Percentiles rank a stretch among this genome's conserved stretches.
These are phyloP conservation scores for Nidula microcarpa DNA, from an alignment of 768 basidiomycete genomes.

Conservation along the genomic window DNA sequence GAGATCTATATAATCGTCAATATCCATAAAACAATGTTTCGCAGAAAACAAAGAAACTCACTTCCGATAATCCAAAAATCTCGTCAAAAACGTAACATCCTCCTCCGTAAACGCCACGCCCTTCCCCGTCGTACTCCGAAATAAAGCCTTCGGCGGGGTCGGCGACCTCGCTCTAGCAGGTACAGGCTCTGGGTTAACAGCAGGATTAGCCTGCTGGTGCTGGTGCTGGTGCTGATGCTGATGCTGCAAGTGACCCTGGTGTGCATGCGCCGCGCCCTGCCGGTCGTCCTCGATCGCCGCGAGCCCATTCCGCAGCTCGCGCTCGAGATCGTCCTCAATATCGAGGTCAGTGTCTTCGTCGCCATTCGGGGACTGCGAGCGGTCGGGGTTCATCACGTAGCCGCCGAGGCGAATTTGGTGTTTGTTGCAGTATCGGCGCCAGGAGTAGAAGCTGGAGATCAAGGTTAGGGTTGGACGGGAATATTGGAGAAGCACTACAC, in stretches of 20 bases:
- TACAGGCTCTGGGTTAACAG: background rate
- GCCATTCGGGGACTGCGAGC: constrained; percentile 38
- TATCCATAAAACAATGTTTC: background rate
- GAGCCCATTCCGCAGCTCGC: background rate
- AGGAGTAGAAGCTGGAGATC: constrained; percentile 72
- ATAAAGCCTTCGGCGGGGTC: constrained; percentile 76
- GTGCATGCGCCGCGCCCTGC: background rate
- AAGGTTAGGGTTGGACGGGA: background rate
- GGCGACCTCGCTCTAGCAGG: constrained; percentile 59
- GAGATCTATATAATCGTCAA: constrained; percentile 13
- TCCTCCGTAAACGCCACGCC: constrained; percentile 87
- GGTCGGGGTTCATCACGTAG: constrained; percentile 70
- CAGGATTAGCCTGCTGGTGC: background rate
- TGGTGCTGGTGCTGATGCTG: background rate
- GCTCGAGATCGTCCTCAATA: constrained; percentile 17
- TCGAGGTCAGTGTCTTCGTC: constrained; percentile 40
- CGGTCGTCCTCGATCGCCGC: background rate
- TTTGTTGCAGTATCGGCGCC: constrained; percentile 90
- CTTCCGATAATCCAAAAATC: constrained; percentile 78
- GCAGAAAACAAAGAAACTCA: constrained; percentile 21
- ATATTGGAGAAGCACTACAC: constrained; percentile 12
- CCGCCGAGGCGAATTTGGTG: constrained; percentile 88
- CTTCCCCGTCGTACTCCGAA: constrained; percentile 84
- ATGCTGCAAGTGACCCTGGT: too few relatives aligned
- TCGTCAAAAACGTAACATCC: constrained; percentile 73